Conservation (phyloP, 257 asterid genomes). For the Solanum chaucha region DNA sequence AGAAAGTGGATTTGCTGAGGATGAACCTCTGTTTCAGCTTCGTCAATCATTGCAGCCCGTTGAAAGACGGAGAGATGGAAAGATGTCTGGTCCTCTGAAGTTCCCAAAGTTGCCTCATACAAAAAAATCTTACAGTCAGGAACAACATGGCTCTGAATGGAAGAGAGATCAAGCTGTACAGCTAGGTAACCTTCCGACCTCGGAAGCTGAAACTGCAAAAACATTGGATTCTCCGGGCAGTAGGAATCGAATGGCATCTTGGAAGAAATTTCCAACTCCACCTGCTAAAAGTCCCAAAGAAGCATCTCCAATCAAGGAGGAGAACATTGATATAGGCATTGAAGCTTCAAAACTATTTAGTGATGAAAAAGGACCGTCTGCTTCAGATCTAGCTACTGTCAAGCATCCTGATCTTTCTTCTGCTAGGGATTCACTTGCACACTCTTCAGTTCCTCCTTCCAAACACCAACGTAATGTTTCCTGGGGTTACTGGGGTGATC, state of each 20-base stretch:
- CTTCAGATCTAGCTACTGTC: constrained; percentile 44
- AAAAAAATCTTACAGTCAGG: constrained; percentile 86
- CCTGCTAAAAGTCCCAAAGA: constrained; percentile 66
- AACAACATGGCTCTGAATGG: constrained; percentile 70
- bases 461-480: constrained; percentile 77
- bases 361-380: constrained; percentile 27
- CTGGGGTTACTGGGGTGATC: constrained; percentile 98
- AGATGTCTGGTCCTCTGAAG: constrained; percentile 34
- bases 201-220: constrained; percentile 39
- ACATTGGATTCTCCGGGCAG: constrained; percentile 39
- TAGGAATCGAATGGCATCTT: constrained; percentile 86
- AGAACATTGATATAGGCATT: constrained; percentile 25
- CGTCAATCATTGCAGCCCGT: constrained; percentile 85
- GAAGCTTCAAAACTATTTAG: constrained; percentile 39
- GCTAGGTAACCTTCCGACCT: constrained; percentile 30
- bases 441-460: constrained; percentile 25
- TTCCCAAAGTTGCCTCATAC: constrained; percentile 31
- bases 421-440: constrained; percentile 45
- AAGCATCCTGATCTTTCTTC: constrained; percentile 53
- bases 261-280: constrained; percentile 91
- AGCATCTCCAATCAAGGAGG: constrained; percentile 39
- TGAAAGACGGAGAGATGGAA: constrained; percentile 41
- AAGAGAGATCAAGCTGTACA: constrained; percentile 34
- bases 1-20: constrained; percentile 93
- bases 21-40: constrained; percentile 58